A percentile compares a stretch with the other conserved stretches of the same genome.
Evolutionary conservation across 2,329 filamentous ascomycete species (phyloP).

Genomic region (Davidsoniella eucalypti): DNA sequence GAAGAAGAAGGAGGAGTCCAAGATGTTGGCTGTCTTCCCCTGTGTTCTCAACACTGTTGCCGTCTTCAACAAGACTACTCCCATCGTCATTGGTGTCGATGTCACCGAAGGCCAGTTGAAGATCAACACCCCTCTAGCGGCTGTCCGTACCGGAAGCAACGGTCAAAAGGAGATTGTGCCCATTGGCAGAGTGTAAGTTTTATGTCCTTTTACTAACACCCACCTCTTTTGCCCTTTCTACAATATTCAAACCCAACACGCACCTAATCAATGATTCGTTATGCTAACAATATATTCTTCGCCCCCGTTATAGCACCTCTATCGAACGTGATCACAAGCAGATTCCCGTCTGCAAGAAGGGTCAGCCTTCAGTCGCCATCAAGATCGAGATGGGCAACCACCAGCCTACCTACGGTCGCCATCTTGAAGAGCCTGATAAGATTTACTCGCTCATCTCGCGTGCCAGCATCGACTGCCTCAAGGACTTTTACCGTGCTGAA

Average conservation of each 20-base stretch:
- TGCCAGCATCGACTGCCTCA: conserved; percentile 80
- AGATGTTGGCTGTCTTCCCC: conserved; percentile 91
- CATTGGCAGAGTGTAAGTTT: conserved; percentile 80
- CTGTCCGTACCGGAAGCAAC: conserved; percentile 68
- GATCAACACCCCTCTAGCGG: conserved; percentile 78
- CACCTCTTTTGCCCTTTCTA: background rate
- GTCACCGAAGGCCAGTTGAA: conserved; percentile 78
- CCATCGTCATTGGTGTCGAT: conserved; percentile 90
- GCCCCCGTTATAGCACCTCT: conserved; percentile 45
- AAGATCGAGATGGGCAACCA: conserved; percentile 90
- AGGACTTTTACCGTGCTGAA: conserved; percentile 84
- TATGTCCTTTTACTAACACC: background rate
- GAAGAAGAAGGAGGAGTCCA: conserved; percentile 91
- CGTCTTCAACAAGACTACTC: conserved; percentile 95
- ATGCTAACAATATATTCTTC: conserved; percentile 16
- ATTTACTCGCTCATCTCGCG: conserved; percentile 82
- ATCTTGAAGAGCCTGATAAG: conserved; percentile 78
- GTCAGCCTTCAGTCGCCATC: conserved; percentile 89
- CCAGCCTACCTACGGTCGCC: conserved; percentile 86
- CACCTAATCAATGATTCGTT: background rate
- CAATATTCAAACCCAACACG: background rate
- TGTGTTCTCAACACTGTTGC: conserved; percentile 80
- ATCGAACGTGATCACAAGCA: conserved; percentile 98
- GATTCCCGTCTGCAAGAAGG: conserved; percentile 81
- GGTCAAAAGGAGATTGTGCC: conserved; percentile 68